These are phyloP conservation scores for Curvularia verruculosa DNA, from an alignment of 2,329 filamentous ascomycete species.

Conservation along the genomic window DNA sequence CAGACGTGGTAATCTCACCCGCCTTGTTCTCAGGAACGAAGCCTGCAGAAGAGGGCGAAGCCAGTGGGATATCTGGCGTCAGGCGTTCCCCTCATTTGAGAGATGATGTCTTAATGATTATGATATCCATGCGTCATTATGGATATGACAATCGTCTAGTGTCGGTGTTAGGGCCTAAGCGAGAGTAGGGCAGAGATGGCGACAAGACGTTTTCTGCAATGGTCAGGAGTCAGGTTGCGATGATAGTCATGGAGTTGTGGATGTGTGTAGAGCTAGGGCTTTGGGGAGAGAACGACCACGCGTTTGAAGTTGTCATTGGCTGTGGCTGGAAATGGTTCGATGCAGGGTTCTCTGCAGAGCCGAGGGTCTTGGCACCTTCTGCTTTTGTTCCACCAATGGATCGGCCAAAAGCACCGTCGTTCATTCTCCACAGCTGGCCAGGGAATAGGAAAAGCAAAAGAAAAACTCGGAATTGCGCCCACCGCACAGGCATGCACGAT, in stretches of 20 bases:
- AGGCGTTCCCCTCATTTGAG: slow-evolving; percentile 11
- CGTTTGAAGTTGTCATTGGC: slow-evolving; percentile 18
- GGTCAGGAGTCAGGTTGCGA: slow-evolving; percentile 11
- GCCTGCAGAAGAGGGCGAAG: slow-evolving; percentile 2
- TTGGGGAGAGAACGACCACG: slow-evolving; percentile 4
- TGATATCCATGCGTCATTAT: slow-evolving; percentile 11
- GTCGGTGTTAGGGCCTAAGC: slow-evolving; percentile 11
- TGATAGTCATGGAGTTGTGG: slow-evolving; percentile 15
- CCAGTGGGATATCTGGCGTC: neutral
- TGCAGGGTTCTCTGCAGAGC: slow-evolving; percentile 6
- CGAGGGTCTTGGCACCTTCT: slow-evolving; percentile 23
- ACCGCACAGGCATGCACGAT: slow-evolving; percentile 3
- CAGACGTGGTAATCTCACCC: slow-evolving; percentile 1
- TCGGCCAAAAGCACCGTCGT: slow-evolving; percentile 1
- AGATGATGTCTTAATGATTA: slow-evolving; percentile 8
- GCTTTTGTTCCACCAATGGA: slow-evolving; percentile 17
- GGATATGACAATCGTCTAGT: neutral
- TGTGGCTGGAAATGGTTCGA: slow-evolving; percentile 4
- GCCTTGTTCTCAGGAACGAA: neutral
- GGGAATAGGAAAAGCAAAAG: slow-evolving; percentile 1
- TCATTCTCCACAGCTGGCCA: slow-evolving; percentile 5
- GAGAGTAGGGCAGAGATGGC: slow-evolving; percentile 9
- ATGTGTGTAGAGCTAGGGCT: slow-evolving; percentile 11
- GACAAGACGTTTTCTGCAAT: slow-evolving; percentile 2
- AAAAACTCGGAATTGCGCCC: neutral